Evolutionary conservation across 73 alveolate genomes (phyloP).

Genomic region (Tetrahymena thermophila): DNA sequence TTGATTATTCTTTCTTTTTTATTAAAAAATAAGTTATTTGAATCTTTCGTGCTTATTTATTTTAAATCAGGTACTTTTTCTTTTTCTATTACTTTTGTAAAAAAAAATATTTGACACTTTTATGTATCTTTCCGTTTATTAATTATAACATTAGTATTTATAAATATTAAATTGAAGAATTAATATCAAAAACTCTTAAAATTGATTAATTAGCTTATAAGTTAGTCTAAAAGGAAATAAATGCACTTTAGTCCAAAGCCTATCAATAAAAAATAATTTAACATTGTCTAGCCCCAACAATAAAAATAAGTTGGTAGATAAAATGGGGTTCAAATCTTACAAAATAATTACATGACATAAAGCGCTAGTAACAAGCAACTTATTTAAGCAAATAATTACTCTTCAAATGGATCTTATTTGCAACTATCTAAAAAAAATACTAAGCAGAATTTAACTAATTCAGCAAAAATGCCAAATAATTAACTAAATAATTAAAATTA

Average conservation of each 20-base stretch:
- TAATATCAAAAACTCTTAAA: not conserved
- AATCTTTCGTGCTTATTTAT: no score
- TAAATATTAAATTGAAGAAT: no score
- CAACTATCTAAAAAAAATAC: not conserved
- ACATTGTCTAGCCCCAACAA: not conserved
- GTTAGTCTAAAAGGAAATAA: not conserved
- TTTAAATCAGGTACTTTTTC: no score
- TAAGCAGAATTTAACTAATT: not conserved
- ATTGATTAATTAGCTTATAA: not conserved
- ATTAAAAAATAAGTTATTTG: not conserved
- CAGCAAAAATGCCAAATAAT: no score
- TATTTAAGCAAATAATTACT: not conserved
- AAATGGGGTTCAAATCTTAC: not conserved
- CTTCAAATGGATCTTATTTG: not conserved
- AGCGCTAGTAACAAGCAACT: not conserved
- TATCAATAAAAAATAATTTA: no score
- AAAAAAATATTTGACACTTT: not conserved
- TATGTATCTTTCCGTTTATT: not conserved
- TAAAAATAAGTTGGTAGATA: not conserved
- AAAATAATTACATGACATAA: not conserved
- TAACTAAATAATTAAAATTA: not conserved
- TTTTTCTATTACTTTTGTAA: not conserved
- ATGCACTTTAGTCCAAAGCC: not conserved
- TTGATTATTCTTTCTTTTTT: not conserved
- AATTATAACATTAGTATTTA: no score